These are phyloP conservation scores for Pichia sp. DNA, from an alignment of 1,139 yeast genomes.

Conservation along the genomic window DNA sequence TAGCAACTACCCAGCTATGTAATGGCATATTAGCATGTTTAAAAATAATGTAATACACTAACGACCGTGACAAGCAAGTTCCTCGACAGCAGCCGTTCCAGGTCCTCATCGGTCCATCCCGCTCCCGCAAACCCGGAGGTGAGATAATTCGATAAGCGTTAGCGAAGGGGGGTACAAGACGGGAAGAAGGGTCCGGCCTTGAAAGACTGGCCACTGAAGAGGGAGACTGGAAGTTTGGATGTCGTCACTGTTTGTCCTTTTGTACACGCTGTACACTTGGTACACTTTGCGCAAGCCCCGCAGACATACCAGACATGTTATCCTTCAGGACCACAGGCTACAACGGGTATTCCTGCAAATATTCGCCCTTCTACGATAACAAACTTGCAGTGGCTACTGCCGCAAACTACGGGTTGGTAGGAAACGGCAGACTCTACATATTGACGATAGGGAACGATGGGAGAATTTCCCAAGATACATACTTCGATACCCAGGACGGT, in stretches of 20 bases:
- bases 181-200: not conserved
- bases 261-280: not conserved
- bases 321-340: constrained; percentile 73
- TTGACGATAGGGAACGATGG: constrained; percentile 69
- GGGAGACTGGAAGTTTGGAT: not conserved
- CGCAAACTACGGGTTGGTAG: constrained; percentile 90
- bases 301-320: constrained; percentile 46
- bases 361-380: constrained; percentile 89
- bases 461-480: constrained; percentile 46
- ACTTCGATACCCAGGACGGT: constrained; percentile 92
- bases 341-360: constrained; percentile 83
- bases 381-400: constrained; percentile 86
- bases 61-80: no score
- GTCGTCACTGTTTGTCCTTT: not conserved
- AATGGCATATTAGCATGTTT: no score
- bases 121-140: not conserved
- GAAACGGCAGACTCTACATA: constrained; percentile 79
- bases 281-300: not conserved
- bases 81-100: not conserved
- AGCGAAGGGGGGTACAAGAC: not conserved
- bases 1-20: no score
- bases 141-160: not conserved
- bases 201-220: not conserved
- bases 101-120: not conserved
- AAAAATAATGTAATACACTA: no score